Evolutionary conservation across 192 early-diverging fungal species (phyloP), one percentile per base, ranked within the genome.

Genomic region (Phycomyces nitens): DNA sequence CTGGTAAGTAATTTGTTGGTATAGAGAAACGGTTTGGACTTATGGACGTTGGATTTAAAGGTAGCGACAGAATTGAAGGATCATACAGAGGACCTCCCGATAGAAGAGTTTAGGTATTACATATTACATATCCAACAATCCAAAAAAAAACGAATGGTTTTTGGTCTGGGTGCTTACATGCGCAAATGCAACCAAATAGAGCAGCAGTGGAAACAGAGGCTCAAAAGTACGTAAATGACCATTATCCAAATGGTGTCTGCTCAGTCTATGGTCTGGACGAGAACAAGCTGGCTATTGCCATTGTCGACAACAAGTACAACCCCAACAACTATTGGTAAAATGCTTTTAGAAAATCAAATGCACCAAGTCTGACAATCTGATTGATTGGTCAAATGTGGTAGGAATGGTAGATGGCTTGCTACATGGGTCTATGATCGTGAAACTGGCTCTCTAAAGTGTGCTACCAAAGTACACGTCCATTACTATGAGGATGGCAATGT

Each of bases 401-500:
- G 91, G 88, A 95, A 93, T 80, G 97, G 95, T 52, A 84, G 92
- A 60, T 97, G 94, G 94, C 84, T 92, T 16, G 88, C 95, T 6
- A 66, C 83, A 22, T 98, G 94, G 94, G 83, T 77, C 11, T 80
- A 87, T 49, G 62, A 87, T 53, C 68, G 81, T n/a, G 79, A 72
- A 15, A 70, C 81, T 0, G 72, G 66, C 38, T 78, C 86, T 44
- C 59, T 96, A 14, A 88, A 82, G 53, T 95, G 95, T 1, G 77
- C 71, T 15, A 67, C 89, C 24, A 86, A 86, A 66, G 89, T 92
- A 21, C 79, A 88, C 47, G 94, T 99, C 16, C 97, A 99, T 67
- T 99, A 99, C 74, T 99, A 95, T 75, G 97, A 99, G 81, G 95
- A 99, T 66, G 97, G 97, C 15, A 99, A 99, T 64, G 95, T 99